Evolutionary conservation across 176 grass and related monocot species (phyloP).

Genomic region (Carex cristatella): DNA sequence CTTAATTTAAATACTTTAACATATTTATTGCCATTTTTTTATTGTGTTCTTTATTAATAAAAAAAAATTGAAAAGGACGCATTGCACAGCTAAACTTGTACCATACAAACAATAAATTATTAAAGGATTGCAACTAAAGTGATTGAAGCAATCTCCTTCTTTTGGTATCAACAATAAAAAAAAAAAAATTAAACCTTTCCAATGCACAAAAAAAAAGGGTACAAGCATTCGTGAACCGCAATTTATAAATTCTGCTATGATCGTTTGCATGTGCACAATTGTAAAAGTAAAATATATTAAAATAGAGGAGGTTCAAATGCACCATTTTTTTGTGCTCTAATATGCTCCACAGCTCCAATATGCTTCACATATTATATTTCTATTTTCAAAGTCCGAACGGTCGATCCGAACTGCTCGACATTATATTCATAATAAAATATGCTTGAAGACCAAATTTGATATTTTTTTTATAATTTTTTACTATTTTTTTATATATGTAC

Average conservation of each 20-base stretch:
- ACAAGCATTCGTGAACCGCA: background rate
- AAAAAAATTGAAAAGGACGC: constrained; percentile 4
- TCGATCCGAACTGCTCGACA: too few species aligned
- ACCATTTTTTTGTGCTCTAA: too few species aligned
- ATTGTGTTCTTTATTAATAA: background rate
- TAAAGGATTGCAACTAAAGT: background rate
- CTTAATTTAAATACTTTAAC: background rate
- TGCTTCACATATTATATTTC: too few species aligned
- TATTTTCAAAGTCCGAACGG: too few species aligned
- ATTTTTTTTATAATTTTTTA: too few species aligned
- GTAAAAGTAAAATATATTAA: background rate
- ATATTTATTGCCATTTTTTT: background rate
- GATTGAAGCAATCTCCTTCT: background rate
- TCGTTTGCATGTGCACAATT: background rate
- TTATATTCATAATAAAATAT: too few species aligned
- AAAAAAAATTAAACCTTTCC: background rate
- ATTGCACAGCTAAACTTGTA: background rate
- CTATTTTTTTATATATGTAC: too few species aligned
- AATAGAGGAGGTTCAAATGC: background rate
- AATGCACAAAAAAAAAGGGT: background rate
- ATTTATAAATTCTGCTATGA: background rate
- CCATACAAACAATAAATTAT: background rate
- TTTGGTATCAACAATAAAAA: background rate
- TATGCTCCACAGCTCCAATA: too few species aligned
- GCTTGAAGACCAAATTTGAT: too few species aligned